Evolutionary conservation across 2,329 filamentous ascomycete genomes (phyloP).

Genomic region (Fusarium verticillioides): DNA sequence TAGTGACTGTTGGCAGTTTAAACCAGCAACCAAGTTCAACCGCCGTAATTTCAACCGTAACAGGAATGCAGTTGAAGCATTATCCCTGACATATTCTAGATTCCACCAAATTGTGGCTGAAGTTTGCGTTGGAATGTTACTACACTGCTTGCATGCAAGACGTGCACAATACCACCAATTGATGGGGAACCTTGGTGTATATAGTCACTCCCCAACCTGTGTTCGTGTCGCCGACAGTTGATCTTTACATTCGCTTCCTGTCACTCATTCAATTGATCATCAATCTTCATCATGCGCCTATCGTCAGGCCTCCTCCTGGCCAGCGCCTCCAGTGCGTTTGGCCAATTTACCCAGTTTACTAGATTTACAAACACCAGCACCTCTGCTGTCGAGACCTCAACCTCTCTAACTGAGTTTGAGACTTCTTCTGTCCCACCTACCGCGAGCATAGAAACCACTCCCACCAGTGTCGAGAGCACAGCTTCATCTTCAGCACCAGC

Average conservation of each 20-base stretch:
- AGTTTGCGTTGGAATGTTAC: neutral
- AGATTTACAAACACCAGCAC: neutral
- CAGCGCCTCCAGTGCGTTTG: neutral
- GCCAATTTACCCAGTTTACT: neutral
- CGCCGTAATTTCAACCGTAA: neutral
- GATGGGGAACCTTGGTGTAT: neutral
- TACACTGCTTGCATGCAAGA: neutral
- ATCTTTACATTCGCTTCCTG: neutral
- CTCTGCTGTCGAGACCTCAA: neutral
- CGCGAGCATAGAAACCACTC: neutral
- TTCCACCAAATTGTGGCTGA: neutral
- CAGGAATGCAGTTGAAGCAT: neutral
- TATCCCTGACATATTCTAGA: neutral
- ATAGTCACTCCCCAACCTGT: neutral
- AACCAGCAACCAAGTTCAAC: neutral
- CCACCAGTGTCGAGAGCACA: neutral
- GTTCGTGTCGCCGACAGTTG: neutral
- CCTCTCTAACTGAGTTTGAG: fast-evolving
- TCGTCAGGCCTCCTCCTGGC: neutral
- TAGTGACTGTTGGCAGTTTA: neutral
- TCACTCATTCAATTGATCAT: neutral
- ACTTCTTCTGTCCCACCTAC: neutral
- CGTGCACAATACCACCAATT: neutral
- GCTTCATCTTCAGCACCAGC: neutral
- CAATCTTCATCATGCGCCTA: neutral